A percentile compares a stretch with the other conserved stretches of the same genome.
phyloP scores from a whole-genome alignment of 2,329 filamentous ascomycete species.

The Fusarium sp. region DNA sequence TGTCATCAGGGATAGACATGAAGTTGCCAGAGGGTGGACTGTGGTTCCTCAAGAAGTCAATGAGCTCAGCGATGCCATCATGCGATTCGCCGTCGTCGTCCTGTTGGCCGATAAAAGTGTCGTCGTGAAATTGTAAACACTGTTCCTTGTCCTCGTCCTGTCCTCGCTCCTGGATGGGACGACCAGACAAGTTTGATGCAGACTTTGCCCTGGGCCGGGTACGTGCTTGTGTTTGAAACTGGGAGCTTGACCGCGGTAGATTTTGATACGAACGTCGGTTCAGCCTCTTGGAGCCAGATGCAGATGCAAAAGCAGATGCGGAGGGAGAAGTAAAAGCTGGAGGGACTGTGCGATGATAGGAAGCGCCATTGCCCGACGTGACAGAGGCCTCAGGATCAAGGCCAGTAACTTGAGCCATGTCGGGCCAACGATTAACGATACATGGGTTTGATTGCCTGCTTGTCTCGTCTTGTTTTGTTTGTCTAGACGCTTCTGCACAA shows the following conservation, averaged over 20 bases:
- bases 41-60: constrained; percentile 62
- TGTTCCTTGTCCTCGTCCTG: constrained; percentile 1
- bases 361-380: constrained; percentile 37
- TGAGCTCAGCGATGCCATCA: constrained; percentile 52
- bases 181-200: constrained; percentile 38
- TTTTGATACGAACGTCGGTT: constrained; percentile 13
- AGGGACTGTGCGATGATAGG: constrained; percentile 30
- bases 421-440: constrained; percentile 35
- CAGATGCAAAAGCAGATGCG: constrained; percentile 3
- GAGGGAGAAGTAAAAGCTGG: constrained; percentile 20
- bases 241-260: constrained; percentile 3
- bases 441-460: background rate
- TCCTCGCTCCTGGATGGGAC: constrained; percentile 17
- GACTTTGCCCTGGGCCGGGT: constrained; percentile 41
- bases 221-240: constrained; percentile 17
- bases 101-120: constrained; percentile 34
- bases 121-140: constrained; percentile 36
- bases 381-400: constrained; percentile 37
- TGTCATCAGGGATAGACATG: constrained; percentile 58
- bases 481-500: constrained; percentile 28
- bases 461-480: background rate
- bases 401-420: constrained; percentile 41
- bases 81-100: constrained; percentile 23
- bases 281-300: constrained; percentile 8
- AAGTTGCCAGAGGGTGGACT: constrained; percentile 61